Evolutionary conservation across 2,329 filamentous ascomycete genomes (phyloP).

Genomic region (Colletotrichum sp.): DNA sequence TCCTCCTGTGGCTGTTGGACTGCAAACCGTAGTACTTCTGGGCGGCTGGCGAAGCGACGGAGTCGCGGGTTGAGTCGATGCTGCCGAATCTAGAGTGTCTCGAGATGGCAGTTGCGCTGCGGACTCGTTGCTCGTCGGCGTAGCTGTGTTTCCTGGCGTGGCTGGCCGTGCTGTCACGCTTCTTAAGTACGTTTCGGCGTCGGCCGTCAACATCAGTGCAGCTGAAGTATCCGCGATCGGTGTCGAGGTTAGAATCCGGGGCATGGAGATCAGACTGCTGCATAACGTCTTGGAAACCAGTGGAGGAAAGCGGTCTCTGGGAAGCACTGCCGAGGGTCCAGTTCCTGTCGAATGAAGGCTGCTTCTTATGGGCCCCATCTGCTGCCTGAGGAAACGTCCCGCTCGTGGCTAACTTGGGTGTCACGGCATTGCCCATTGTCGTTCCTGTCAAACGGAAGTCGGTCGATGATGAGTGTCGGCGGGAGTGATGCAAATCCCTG

Average conservation of each 20-base stretch:
- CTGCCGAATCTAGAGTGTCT: slow-evolving; percentile 82
- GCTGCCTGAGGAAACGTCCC: slow-evolving; percentile 44
- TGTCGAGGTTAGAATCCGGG: slow-evolving; percentile 60
- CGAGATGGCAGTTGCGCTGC: slow-evolving; percentile 69
- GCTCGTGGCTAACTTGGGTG: slow-evolving; percentile 47
- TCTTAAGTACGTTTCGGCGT: slow-evolving; percentile 80
- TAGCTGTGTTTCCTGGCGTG: slow-evolving; percentile 79
- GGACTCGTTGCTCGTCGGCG: slow-evolving; percentile 73
- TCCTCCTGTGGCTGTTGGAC: slow-evolving; percentile 57
- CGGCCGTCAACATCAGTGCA: slow-evolving; percentile 82
- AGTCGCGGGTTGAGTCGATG: slow-evolving; percentile 74
- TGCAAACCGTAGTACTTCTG: slow-evolving; percentile 73
- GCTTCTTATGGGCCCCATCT: slow-evolving; percentile 61
- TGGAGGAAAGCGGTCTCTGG: slow-evolving; percentile 56
- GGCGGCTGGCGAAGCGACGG: slow-evolving; percentile 62
- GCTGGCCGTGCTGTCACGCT: slow-evolving; percentile 64
- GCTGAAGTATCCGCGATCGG: slow-evolving; percentile 93
- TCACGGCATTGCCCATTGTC: slow-evolving; percentile 34
- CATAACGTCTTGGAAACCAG: slow-evolving; percentile 52
- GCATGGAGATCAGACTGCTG: slow-evolving; percentile 39
- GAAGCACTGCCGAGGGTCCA: slow-evolving; percentile 67
- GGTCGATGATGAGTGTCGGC: slow-evolving; percentile 81
- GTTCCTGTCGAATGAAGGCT: slow-evolving; percentile 72
- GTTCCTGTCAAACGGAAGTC: slow-evolving; percentile 63
- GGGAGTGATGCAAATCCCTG: slow-evolving; percentile 80